These are phyloP conservation scores for Selaginella moellendorffii DNA, from an alignment of 75 land plant species.

Conservation along the genomic window DNA sequence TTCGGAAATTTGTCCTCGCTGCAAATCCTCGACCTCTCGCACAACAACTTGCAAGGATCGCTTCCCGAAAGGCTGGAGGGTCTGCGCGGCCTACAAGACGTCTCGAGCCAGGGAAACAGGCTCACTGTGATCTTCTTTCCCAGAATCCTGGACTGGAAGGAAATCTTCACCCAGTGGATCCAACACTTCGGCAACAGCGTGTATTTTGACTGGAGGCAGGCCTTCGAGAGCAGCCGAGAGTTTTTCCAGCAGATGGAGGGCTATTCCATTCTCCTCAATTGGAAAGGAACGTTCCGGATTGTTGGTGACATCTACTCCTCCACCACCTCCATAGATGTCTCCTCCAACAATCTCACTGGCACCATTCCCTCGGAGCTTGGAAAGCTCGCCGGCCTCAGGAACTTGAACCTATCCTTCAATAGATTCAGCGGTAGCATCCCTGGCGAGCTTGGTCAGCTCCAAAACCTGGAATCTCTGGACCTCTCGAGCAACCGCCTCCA, in stretches of 20 bases:
- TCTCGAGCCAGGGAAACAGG: no score
- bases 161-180: no score
- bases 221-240: no score
- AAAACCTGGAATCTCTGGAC: slow-evolving; percentile 12
- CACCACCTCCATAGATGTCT: no score
- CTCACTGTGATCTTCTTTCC: no score
- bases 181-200: no score
- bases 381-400: slow-evolving; percentile 6
- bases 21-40: slow-evolving; percentile 16
- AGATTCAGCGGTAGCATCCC: slow-evolving; percentile 1
- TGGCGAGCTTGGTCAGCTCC: slow-evolving; percentile 1
- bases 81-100: slow-evolving; percentile 9
- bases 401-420: slow-evolving; percentile 22
- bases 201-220: no score
- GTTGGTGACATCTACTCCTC: no score
- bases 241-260: no score
- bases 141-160: no score
- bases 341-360: slow-evolving; percentile 19
- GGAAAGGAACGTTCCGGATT: no score
- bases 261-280: no score
- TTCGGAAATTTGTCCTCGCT: slow-evolving; percentile 5
- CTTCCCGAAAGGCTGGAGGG: slow-evolving; percentile 14
- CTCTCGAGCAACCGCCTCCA: slow-evolving; percentile 19
- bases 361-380: slow-evolving; percentile 27
- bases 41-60: slow-evolving; percentile 13